A percentile compares a stretch with the other conserved stretches of the same genome.
Evolutionary conservation across 768 basidiomycete species (phyloP).

Genomic region (Mycena metata): DNA sequence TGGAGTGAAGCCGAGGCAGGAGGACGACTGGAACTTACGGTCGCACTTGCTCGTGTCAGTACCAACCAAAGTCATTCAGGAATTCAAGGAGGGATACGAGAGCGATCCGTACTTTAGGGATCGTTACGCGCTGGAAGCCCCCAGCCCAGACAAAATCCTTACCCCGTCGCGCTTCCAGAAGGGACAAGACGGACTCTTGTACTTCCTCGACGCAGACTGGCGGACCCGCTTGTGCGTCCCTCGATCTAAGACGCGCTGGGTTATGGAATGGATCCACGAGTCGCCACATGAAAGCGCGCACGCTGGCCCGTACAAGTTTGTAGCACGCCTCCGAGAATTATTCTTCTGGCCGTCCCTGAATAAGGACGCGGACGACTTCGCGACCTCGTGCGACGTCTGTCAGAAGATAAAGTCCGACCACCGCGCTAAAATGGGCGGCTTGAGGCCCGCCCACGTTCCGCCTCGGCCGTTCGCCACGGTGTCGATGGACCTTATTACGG

Average conservation of each 20-base stretch:
- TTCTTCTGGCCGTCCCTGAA: constrained; percentile 8
- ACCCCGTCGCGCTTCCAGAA: constrained; percentile 19
- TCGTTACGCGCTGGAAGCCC: neutral
- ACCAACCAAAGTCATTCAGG: neutral
- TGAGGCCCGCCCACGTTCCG: constrained; percentile 8
- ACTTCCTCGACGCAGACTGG: constrained; percentile 28
- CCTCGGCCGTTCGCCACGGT: constrained; percentile 3
- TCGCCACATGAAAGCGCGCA: neutral
- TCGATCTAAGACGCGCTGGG: constrained; percentile 31
- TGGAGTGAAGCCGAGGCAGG: neutral
- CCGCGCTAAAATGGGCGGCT: constrained; percentile 4
- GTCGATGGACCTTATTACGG: constrained; percentile 12
- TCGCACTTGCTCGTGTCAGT: neutral
- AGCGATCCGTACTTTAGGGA: constrained; percentile 1
- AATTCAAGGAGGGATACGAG: constrained; percentile 10
- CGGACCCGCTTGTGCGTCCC: constrained; percentile 13
- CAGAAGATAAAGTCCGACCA: constrained; percentile 18
- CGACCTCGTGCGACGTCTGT: constrained; percentile 12
- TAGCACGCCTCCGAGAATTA: neutral
- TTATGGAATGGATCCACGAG: neutral
- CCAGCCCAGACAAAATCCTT: neutral
- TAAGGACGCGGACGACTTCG: neutral
- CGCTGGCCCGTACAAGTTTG: neutral
- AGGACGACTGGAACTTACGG: neutral
- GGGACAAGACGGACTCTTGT: constrained; percentile 8